These are phyloP conservation scores for Termitomyces bulborhizus DNA, from an alignment of 768 basidiomycete genomes.

Conservation along the genomic window DNA sequence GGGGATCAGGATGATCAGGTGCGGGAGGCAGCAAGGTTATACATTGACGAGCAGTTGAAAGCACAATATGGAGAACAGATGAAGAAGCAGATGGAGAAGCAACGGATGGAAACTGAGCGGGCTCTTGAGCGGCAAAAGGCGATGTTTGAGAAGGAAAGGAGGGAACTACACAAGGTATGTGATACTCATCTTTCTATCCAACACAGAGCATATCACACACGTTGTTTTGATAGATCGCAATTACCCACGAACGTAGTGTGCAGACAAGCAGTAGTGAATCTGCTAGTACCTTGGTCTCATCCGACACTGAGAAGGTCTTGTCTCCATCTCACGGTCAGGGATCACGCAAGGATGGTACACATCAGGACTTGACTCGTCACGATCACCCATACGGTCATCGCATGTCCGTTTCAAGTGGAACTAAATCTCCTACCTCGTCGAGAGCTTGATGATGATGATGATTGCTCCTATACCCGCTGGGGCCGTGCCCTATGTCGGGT, in stretches of 20 bases:
- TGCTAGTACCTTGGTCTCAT: conserved; percentile 2
- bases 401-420: background rate
- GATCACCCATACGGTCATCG: background rate
- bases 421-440: background rate
- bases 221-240: conserved; percentile 1
- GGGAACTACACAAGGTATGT: conserved; percentile 10
- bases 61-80: conserved; percentile 14
- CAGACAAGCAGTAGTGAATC: conserved; percentile 1
- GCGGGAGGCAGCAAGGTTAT: conserved; percentile 4
- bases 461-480: no score
- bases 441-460: no score
- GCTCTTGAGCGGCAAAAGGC: conserved; percentile 14
- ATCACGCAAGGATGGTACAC: background rate
- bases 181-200: background rate
- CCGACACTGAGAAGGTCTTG: conserved; percentile 1
- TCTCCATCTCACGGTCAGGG: background rate
- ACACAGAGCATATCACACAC: background rate
- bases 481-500: no score
- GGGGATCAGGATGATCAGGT: background rate
- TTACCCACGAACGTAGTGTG: background rate
- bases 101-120: conserved; percentile 6
- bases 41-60: conserved; percentile 13
- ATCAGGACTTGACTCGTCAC: background rate
- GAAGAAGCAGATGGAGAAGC: conserved; percentile 12
- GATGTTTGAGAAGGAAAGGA: conserved; percentile 12